These are phyloP conservation scores for Paratinospora sagittata DNA, from an alignment of 164 flowering plant species.

Conservation along the genomic window DNA sequence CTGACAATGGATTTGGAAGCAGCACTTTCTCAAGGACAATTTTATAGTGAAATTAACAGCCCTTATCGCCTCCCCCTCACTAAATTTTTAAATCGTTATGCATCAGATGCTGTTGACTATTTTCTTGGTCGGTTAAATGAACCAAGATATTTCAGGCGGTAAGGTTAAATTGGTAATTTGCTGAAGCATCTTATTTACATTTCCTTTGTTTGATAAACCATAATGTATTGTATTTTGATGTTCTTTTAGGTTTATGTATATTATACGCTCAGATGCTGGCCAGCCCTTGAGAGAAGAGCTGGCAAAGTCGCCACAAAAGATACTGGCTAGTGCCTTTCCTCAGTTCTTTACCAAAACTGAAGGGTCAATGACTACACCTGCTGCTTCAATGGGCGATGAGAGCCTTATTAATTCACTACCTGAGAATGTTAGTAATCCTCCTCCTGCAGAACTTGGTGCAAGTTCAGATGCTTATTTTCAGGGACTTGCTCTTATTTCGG, in stretches of 20 bases:
- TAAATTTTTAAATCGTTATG: conserved; percentile 82
- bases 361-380: conserved; percentile 29
- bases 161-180: conserved; percentile 16
- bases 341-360: conserved; percentile 63
- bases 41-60: conserved; percentile 95
- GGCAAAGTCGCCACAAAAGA: conserved; percentile 91
- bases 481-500: conserved; percentile 78
- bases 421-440: conserved; percentile 35
- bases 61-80: conserved; percentile 98
- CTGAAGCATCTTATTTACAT: background rate
- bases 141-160: conserved; percentile 92
- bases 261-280: conserved; percentile 96
- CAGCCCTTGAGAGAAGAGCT: conserved; percentile 97
- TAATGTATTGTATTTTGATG: background rate
- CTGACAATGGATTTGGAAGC: conserved; percentile 90
- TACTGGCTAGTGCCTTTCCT: conserved; percentile 76
- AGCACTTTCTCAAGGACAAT: conserved; percentile 86
- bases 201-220: background rate
- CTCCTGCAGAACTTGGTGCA: conserved; percentile 27
- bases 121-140: conserved; percentile 83
- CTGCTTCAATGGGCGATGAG: conserved; percentile 44
- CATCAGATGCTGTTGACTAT: conserved; percentile 83
- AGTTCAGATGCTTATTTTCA: conserved; percentile 81
- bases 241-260: conserved; percentile 80
- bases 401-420: conserved; percentile 29